Base-by-base conservation (phyloP, 2,329 filamentous ascomycete genomes). In the Curvularia eragrostidis region DNA sequence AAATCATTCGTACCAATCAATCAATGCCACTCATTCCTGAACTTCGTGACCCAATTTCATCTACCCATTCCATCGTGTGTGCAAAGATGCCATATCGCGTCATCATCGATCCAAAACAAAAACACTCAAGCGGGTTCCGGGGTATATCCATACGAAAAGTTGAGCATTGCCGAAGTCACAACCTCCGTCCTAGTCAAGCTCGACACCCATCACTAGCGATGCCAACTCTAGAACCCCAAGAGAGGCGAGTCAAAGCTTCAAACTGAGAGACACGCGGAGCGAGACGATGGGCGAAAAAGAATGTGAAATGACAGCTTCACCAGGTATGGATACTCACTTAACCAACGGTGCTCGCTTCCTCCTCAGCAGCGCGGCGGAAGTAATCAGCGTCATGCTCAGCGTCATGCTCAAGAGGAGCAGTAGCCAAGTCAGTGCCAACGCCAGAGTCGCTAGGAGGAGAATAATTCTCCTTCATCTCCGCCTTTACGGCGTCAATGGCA, bases 371-470 rank as follows among this genome's bases (percentile, higher is more conserved):
- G 1, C 75, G 59, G 9, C 75, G 64, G 63, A 76, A 77, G 55
- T 75, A 77, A 54, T 77, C 75, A 19, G 72, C 72, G 50, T 74
- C 69, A 0, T 58, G 64, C 23, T 68, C 63, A 23, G 67, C 63
- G 19, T 65, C 59, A 8, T 63, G 58, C 1, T 58, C 65, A 24
- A 74, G 52, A 1, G 58, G 67, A 12, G 72, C 73, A 13, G 74
- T 77, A 6, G 74, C 68, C 6, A 77, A 23, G 58, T 78, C 77
- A 1, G 72, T 73, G 15, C 76, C 77, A 23, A 79, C 64, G 13
- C 73, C 77, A 5, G 74, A 77, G 52, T 79, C 77, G 43, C 65
- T 71, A 5, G 70, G 72, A 3, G 66, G 55, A 32, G 64, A 59
- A 21, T 66, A 68, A 41, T 67, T 61, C 15, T 64, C 65, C 52